Base-by-base conservation (phyloP, 495 filamentous ascomycete genomes). In the Penicillium ochrochloron region DNA sequence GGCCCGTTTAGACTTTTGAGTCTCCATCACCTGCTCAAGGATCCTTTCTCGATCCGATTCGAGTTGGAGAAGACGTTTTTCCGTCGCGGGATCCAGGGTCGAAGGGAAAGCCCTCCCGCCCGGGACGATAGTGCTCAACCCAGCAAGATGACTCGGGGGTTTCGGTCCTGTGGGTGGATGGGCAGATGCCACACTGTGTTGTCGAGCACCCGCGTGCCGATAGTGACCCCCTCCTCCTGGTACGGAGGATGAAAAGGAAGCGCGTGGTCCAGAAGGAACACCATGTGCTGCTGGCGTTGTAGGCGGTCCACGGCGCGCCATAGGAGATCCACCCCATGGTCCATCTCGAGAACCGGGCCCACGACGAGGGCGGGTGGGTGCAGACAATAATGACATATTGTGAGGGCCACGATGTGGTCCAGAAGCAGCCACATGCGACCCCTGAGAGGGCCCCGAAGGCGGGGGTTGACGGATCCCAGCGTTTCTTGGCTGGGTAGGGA, bases 281-380 rank as follows among this genome's bases (percentile, higher is more conserved):
- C 62, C 70, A 55, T 80, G 73, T 6, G 76, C 63, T 9, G 76
- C 64, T 25, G 72, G 57, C 23, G 70, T 53, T 48, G 72, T 39
- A 48, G 70, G 31, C 53, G 74, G 73, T 46, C 78, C 78, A 66
- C 82, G 81, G 54, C 83, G 79, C 15, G 61, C 56, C 39, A 71
- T 60, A 9, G 80, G 67, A 15, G 70, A 60, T n/a, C 79, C 75
- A 31, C 57, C 33, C 79, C 79, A 81, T 21, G 67, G 41, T 21
- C 55, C 73, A 10, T 80, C 77, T 39, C 76, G 75, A n/a, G 75
- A 71, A 57, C 69, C 72, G 35, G 75, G 63, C 55, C 78, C 82
- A 34, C 84, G 83, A 41, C 84, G 83, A 37, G 86, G 86, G 12
- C 83, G 84, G 17, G 85, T 87, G n/a, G 87, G 87, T 14, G 86